Percentiles rank a stretch among this genome's conserved stretches.
phyloP scores from a whole-genome alignment of 495 filamentous ascomycete genomes.

The Glutinoglossum americanum region DNA sequence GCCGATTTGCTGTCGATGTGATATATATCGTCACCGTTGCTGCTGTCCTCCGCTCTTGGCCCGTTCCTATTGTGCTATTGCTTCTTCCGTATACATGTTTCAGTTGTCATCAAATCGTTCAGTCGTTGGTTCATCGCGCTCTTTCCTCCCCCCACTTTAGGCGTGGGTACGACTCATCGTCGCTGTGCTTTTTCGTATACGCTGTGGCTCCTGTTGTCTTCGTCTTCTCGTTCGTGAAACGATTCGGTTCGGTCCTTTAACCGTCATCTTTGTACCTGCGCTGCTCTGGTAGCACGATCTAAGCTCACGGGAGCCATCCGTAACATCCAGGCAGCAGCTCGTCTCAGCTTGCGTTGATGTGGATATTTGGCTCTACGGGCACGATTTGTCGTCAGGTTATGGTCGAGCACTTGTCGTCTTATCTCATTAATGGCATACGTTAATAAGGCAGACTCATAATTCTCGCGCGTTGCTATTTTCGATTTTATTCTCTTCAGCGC shows the following conservation, averaged over 20 bases:
- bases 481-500: neutral
- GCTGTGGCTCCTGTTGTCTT: neutral
- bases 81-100: neutral
- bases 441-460: neutral
- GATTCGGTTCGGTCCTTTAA: neutral
- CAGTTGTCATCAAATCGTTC: neutral
- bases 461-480: neutral
- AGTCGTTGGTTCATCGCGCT: neutral
- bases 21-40: conserved; percentile 1
- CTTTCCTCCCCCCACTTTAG: neutral
- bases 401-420: neutral
- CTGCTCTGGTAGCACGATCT: neutral
- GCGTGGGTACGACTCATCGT: neutral
- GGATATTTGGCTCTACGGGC: neutral
- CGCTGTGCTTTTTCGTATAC: neutral
- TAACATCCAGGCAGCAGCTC: neutral
- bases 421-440: neutral
- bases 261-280: conserved; percentile 1
- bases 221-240: neutral
- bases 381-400: neutral
- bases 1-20: neutral
- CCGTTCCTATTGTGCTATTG: neutral
- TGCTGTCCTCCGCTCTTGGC: neutral
- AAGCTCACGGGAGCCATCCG: neutral
- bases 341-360: neutral